Conservation (phyloP, 495 filamentous ascomycete genomes). For the Trichocladium uniseriatum region DNA sequence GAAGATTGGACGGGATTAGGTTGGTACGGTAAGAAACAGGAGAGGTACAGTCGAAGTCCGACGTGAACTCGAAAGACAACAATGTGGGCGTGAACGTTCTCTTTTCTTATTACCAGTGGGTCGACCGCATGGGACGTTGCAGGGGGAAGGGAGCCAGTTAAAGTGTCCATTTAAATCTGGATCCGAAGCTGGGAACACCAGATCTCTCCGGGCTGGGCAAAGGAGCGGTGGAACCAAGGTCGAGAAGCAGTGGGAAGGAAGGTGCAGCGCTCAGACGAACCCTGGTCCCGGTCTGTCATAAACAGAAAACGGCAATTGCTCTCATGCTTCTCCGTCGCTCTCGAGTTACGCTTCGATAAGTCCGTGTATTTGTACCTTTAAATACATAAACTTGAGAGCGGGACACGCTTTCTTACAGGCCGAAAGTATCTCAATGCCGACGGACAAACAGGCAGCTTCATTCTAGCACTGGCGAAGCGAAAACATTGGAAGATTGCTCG, state of each 20-base stretch:
- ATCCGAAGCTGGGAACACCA: conserved; percentile 10
- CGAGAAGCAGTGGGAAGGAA: conserved; percentile 7
- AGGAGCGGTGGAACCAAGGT: conserved; percentile 18
- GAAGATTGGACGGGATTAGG: too few relatives aligned
- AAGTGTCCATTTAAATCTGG: conserved; percentile 3
- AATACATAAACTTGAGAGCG: too few relatives aligned
- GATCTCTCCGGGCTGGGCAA: conserved; percentile 14
- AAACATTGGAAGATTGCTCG: too few relatives aligned
- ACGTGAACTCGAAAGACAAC: background rate
- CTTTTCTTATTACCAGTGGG: conserved; percentile 16
- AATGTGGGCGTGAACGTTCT: conserved; percentile 1
- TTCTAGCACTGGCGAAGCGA: too few relatives aligned
- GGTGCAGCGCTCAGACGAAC: conserved; percentile 13
- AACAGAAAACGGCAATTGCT: conserved; percentile 17
- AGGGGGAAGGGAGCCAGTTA: background rate
- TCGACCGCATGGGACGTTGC: background rate
- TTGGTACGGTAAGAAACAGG: too few relatives aligned
- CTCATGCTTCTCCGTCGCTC: conserved; percentile 8
- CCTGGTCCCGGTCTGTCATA: conserved; percentile 9
- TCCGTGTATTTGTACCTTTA: too few relatives aligned
- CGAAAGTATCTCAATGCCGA: too few relatives aligned
- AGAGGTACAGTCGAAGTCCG: too few relatives aligned
- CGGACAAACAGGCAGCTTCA: too few relatives aligned
- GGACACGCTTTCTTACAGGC: too few relatives aligned
- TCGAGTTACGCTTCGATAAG: too few relatives aligned